Conservation (phyloP, 2,329 filamentous ascomycete genomes). For the Aspergillus tubingensis region DNA sequence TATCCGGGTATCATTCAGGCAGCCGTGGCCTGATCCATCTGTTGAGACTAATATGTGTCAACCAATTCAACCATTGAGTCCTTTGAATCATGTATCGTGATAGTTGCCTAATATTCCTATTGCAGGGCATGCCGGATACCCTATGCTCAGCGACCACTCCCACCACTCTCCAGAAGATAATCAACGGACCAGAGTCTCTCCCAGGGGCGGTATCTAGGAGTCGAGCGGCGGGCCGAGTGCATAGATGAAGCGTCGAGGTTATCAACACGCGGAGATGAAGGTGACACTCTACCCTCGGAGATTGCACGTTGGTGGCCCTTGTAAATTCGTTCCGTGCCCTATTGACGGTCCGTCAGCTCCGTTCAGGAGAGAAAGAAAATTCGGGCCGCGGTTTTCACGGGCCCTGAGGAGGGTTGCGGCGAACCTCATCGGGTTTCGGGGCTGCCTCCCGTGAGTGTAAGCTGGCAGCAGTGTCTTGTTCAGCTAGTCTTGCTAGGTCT, state of each 20-base stretch:
- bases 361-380: conserved; percentile 14
- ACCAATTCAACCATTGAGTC: not conserved
- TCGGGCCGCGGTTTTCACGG: conserved; percentile 35
- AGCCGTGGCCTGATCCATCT: conserved; percentile 13
- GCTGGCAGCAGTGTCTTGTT: conserved; percentile 33
- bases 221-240: conserved; percentile 26
- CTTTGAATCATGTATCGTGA: not conserved
- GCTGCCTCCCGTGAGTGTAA: conserved; percentile 41
- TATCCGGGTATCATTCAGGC: conserved; percentile 24
- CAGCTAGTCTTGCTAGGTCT: conserved; percentile 39
- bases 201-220: conserved; percentile 38
- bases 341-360: conserved; percentile 26
- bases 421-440: conserved; percentile 51
- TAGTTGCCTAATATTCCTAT: not conserved
- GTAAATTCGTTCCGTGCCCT: conserved; percentile 20
- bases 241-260: conserved; percentile 25
- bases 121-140: not conserved
- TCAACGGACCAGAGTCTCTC: conserved; percentile 48
- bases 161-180: conserved; percentile 39
- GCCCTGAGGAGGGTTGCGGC: conserved; percentile 49
- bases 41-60: conserved; percentile 4
- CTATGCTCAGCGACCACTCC: conserved; percentile 6
- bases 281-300: conserved; percentile 14
- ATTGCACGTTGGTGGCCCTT: not conserved
- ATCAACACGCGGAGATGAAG: conserved; percentile 20